Base-by-base conservation (phyloP, 2,329 filamentous ascomycete genomes). In the Cladorrhinum sp. region DNA sequence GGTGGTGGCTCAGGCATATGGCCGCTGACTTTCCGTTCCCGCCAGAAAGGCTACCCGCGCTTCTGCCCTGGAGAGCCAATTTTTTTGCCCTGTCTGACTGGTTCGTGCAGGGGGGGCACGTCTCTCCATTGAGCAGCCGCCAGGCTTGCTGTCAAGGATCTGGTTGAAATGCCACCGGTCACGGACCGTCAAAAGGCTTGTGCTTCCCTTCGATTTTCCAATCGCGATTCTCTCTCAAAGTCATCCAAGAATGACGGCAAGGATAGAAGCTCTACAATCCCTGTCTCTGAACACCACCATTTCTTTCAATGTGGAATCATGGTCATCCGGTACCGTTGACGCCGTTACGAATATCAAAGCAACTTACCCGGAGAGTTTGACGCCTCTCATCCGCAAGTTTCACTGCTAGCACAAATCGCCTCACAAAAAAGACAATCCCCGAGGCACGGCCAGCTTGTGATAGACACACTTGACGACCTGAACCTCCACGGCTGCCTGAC, bases 1-100 rank as follows among this genome's bases (percentile, higher is more conserved):
- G 60, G 62, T 50, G 57, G 41, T 50, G 60, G 53, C 63, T 62
- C 54, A 38, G 49, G 22, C 53, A 45, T n/a, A 38, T 13, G 36
- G 36, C 53, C 52, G 22, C 32, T 55, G 52, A 41, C 52, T 25
- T 36, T 45, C 52, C 24, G 52, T 55, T 36, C 32, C 41, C 18
- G 52, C 52, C 52, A 55, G 23, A 38, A 38, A 3, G 32, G 27
- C 32, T 55, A 38, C 52, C 53, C 36, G 53, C 41, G 41, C 41
- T 20, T 18, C 22, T n/a, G n/a, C n/a, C n/a, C n/a, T 29, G 25
- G 41, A 38, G 36, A 45, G 53, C 12, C 53, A 56, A 51, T 53
- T 51, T 51, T 58, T 36, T 48, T 22, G 10, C 32, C 9, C 23
- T 49, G 45, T 29, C 32, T 58, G 49, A 58, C 29, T 58, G 56